Evolutionary conservation across 768 basidiomycete species (phyloP), one percentile per base, ranked within the genome.

Genomic region (Terana coerulea): DNA sequence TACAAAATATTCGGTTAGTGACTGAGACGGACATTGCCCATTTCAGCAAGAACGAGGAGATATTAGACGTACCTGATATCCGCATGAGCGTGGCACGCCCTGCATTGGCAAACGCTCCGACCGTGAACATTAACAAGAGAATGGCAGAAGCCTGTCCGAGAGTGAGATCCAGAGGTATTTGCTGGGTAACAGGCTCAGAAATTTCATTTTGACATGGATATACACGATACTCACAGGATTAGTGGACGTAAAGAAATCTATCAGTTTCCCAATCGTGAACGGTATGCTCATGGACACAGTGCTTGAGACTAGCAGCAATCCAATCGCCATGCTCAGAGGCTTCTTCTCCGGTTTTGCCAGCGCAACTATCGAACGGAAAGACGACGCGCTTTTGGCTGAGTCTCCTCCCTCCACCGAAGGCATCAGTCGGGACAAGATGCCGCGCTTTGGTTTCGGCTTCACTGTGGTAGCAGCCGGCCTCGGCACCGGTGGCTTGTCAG

Each of bases 251-350:
- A 97, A 98, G 71, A 88, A 93, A 70, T 98, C 95, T 55, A 99
- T 97, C 46, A 98, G 74, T 65, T 84, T 90, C 9, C 95, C 95
- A 61, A 98, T 86, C 1, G 93, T 93, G 59, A 97, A 82, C 0
- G 95, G 95, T 11, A 98, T 79, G 57, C 87, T 88, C 84, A 98
- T 88, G 3, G 91, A 89, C 19, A 99, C 90, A 2, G 87, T 74
- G 8, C 92, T 91, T 0, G 94, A 95, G n/a, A 92, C 76, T 14
- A 95, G 67, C 7, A 98, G 75, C 56, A 95, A 69, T 0, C 86
- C 88, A 40, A 94, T 73, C 6, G 94, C 94, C 36, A 84, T 75
- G 0, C 79, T 63, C 8, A 97, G 74, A 1, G 89, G 84, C 57
- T 83, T 89, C 61, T 74, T 76, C 70, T 98, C 95, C 1, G 92